Base-by-base conservation (phyloP, 768 basidiomycete species). In the Ramaria sp. region DNA sequence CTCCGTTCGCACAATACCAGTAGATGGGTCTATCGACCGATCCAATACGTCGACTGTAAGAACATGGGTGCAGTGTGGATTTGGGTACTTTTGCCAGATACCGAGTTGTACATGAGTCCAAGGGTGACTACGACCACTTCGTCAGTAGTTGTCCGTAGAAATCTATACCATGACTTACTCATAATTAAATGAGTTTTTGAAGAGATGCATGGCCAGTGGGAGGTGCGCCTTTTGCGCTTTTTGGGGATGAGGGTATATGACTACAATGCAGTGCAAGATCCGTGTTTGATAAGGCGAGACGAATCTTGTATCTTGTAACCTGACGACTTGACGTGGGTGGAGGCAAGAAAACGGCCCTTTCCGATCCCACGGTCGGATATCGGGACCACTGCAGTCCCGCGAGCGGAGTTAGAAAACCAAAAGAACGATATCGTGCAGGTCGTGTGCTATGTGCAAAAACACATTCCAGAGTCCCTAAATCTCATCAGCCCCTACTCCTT, bases 41-140 rank as follows among this genome's bases (percentile, higher is more conserved):
- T 91, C 86, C 54, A 95, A 57, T 27, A 92, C 90, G 67, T 92
- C 89, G 64, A 92, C 78, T 59, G 85, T 87, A 60, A 90, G 73
- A 60, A 92, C 90, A 66, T 92, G 90, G 22, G 85, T 78, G 69
- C 89, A 91, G 63, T 87, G 87, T 51, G 91, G 85, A 67, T 95
- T 95, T 50, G 93, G 93, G 69, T 96, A 96, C 76, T 96, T 96
- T 60, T 85, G 83, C 86, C 90, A 93, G 77, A 95, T 88, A 59
- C 88, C 88, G 64, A 87, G 84, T 58, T 92, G 82, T 61, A 94
- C 90, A 72, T 91, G 89, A 57, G 83, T 77, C 85, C 92, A 94
- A 39, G 90, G 78, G 65, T 92, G 89, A 58, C 92, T 96, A 50
- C 43, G n/a, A 39, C 48, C 12, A 53, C 44, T 42, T 5, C 52